A percentile compares a stretch with the other conserved stretches of the same genome.
phyloP scores from a whole-genome alignment of 352 stramenopile genomes.

The Globisporangium perplexum region DNA sequence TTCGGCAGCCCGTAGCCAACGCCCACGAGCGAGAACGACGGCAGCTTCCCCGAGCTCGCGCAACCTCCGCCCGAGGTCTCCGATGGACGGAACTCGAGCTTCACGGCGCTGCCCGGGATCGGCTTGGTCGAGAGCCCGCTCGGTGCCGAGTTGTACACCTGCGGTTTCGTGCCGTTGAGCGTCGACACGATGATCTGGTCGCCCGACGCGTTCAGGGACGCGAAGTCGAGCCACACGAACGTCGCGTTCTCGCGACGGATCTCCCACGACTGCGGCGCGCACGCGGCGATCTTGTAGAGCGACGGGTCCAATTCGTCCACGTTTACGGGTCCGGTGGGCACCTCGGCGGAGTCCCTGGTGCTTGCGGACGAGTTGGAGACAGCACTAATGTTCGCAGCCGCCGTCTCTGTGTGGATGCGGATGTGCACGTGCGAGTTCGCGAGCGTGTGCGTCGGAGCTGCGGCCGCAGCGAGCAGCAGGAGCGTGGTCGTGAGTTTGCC shows the following conservation, averaged over 20 bases:
- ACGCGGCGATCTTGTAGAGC: conserved; percentile 18
- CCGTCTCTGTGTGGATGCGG: not conserved
- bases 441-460: not conserved
- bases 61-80: not conserved
- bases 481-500: too few species aligned
- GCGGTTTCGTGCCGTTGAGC: conserved; percentile 12
- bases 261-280: conserved; percentile 20
- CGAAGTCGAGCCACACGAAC: conserved; percentile 19
- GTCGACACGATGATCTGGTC: conserved; percentile 18
- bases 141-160: conserved; percentile 7
- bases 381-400: not conserved
- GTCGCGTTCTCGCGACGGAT: conserved; percentile 18
- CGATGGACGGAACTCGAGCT: conserved; percentile 20
- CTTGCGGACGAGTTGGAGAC: too few species aligned
- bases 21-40: conserved; percentile 3
- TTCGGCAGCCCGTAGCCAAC: not conserved
- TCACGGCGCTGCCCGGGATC: conserved; percentile 12
- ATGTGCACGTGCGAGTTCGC: conserved; percentile 1
- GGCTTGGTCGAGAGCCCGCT: conserved; percentile 13
- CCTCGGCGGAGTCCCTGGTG: too few species aligned
- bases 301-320: conserved; percentile 9
- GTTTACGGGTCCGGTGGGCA: not conserved
- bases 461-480: not conserved
- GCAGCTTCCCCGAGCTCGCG: not conserved
- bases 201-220: conserved; percentile 10